Evolutionary conservation across 768 basidiomycete genomes (phyloP), one percentile per base, ranked within the genome.

Genomic region (Clavaria fumosa): DNA sequence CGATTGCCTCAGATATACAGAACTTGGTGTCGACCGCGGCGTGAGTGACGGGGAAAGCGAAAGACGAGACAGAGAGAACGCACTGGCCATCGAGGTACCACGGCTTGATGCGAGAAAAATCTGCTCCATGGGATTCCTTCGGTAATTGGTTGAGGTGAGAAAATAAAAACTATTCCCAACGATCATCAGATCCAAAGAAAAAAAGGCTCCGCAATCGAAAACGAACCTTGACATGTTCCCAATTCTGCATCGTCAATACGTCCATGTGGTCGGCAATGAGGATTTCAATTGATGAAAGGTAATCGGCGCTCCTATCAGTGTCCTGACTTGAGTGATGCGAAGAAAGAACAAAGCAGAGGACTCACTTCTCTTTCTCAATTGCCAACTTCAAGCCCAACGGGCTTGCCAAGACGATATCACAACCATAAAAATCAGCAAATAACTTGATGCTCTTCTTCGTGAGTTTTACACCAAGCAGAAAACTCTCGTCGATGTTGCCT

Each of bases 31-130:
- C 23, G 14, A 34, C n/a, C n/a, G 39, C 31, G 39, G n/a, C 7
- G 35, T 37, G 36, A 21, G 5, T 30, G 31, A 12, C 9, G 28
- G 15, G 36, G 31, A 6, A 23, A 24, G 17, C 30, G 9, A 18
- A 22, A 14, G 30, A 26, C 7, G 23, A 12, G 37, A 19, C 10
- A 28, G 20, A 11, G 17, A 26, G 31, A 7, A 61, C 85, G 51
- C 58, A 95, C 91, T 88, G 72, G 52, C 80, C 82, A 47, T 97
- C 93, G 7, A 97, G 70, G 55, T 91, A 95, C 95, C 95, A 97
- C 1, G 89, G 85, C 58, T 95, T 97, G 49, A 97, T 82, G 7
- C 95, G 75, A 7, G 90, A 93, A 60, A 97, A 96, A 57, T 97
- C 95, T 17, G 83, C 74, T 43, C 91, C 83, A 46, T 79, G 91